Evolutionary conservation across 495 filamentous ascomycete species (phyloP).

Genomic region (Penicillium psychrofluorescens): DNA sequence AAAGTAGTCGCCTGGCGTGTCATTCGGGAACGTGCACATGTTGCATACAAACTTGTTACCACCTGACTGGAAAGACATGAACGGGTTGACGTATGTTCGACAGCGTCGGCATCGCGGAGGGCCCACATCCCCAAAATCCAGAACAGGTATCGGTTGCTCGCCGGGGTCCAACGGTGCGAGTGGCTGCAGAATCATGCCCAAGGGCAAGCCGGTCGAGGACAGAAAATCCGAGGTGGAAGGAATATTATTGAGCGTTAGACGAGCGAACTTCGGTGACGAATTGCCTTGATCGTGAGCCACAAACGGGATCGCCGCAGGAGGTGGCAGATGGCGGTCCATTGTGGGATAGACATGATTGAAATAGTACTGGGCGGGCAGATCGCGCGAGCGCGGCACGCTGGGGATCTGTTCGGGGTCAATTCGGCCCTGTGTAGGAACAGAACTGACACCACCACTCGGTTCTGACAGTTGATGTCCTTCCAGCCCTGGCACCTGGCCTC

Average conservation of each 20-base stretch:
- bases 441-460: constrained; percentile 25
- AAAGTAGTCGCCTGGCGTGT: constrained; percentile 88
- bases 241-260: constrained; percentile 86
- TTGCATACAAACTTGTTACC: constrained; percentile 98
- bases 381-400: constrained; percentile 80
- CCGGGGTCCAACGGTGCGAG: constrained; percentile 77
- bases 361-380: constrained; percentile 74
- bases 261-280: constrained; percentile 88
- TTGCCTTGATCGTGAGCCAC: constrained; percentile 94
- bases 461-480: constrained; percentile 50
- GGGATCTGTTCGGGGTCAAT: constrained; percentile 93
- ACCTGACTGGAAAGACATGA: constrained; percentile 92
- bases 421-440: constrained; percentile 58
- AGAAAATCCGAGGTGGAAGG: constrained; percentile 78
- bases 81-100: constrained; percentile 96
- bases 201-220: constrained; percentile 66
- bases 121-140: constrained; percentile 90
- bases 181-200: constrained; percentile 86
- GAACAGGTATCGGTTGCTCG: constrained; percentile 79
- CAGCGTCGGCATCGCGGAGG: constrained; percentile 92
- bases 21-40: constrained; percentile 96
- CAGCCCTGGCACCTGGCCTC: constrained; percentile 35
- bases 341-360: constrained; percentile 84
- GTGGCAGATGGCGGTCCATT: constrained; percentile 84
- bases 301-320: constrained; percentile 83